Conservation (phyloP, 202 grass and related monocot genomes). For the Bolboschoenoplectus hybrid region DNA sequence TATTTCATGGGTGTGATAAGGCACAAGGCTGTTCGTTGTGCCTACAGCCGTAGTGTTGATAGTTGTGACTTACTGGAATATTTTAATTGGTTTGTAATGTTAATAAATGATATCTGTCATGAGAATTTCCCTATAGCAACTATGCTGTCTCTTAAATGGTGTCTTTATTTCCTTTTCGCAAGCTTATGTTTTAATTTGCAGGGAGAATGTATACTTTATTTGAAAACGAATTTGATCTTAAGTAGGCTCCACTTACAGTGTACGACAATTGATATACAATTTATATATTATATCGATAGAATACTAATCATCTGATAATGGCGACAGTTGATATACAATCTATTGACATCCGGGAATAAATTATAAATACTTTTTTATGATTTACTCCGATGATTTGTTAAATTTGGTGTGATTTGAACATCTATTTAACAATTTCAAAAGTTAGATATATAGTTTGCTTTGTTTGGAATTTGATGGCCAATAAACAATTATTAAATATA, state of each 20-base stretch:
- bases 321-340: neutral
- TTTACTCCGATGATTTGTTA: too few species aligned
- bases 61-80: neutral
- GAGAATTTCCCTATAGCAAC: neutral
- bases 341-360: too few species aligned
- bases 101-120: constrained; percentile 35
- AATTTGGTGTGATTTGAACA: too few species aligned
- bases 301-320: neutral
- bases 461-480: too few species aligned
- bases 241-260: neutral
- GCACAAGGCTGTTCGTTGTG: neutral
- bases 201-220: neutral
- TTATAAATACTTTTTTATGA: too few species aligned
- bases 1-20: constrained; percentile 29
- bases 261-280: too few species aligned
- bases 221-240: neutral
- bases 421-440: too few species aligned
- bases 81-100: neutral
- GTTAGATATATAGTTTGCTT: too few species aligned
- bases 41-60: constrained; percentile 19
- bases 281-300: too few species aligned
- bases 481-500: too few species aligned
- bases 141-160: neutral
- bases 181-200: neutral
- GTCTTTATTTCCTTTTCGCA: neutral